Conservation (phyloP, 2,329 filamentous ascomycete species). For the Aspergillus oerlinghausenensis region DNA sequence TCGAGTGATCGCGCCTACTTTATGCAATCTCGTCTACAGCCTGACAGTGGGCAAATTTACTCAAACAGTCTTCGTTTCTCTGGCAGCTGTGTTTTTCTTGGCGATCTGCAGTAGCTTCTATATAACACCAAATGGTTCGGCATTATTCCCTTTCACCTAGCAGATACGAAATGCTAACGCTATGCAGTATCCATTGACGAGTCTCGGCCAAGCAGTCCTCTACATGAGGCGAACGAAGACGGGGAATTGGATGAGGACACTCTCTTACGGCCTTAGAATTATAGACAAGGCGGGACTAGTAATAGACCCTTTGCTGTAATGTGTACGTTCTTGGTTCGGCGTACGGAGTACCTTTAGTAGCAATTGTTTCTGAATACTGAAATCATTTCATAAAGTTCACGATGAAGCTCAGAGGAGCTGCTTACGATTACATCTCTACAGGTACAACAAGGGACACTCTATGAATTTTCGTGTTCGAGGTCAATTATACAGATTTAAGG, state of each 20-base stretch:
- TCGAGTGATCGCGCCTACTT: conserved; percentile 69
- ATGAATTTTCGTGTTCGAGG: neutral
- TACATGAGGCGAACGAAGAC: conserved; percentile 19
- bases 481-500: neutral
- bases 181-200: conserved; percentile 17
- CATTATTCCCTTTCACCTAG: neutral
- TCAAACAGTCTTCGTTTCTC: conserved; percentile 76
- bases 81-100: conserved; percentile 62
- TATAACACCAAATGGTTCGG: conserved; percentile 69
- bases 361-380: neutral
- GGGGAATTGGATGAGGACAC: conserved; percentile 16
- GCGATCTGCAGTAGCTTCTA: conserved; percentile 66
- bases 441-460: too few relatives aligned
- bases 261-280: conserved; percentile 3
- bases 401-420: too few relatives aligned
- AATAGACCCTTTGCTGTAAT: neutral
- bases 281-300: neutral
- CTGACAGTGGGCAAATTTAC: conserved; percentile 72
- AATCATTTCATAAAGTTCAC: too few relatives aligned
- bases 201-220: conserved; percentile 3
- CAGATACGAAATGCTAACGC: conserved; percentile 7
- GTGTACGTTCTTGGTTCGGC: neutral
- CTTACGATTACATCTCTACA: too few relatives aligned
- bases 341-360: neutral
- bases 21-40: conserved; percentile 85